A percentile compares a stretch with the other conserved stretches of the same genome.
phyloP scores from a whole-genome alignment of 345 rosid genomes.

The Eucalyptus marginata region DNA sequence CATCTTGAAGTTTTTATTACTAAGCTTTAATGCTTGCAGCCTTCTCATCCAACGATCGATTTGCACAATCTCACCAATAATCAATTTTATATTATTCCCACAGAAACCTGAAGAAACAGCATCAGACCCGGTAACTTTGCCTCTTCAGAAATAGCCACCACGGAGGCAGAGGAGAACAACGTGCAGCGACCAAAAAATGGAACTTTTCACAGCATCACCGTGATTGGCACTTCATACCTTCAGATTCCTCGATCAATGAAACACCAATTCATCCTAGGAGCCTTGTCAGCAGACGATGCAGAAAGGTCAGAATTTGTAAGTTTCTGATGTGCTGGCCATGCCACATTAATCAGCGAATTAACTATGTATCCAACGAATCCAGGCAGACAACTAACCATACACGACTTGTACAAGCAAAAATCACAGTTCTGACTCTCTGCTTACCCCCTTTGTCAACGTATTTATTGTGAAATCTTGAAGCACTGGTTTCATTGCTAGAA shows the following conservation, averaged over 20 bases:
- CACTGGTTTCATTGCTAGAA: not conserved
- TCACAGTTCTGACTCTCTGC: not conserved
- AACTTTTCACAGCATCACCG: not conserved
- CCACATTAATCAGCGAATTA: not conserved
- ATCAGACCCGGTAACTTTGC: not conserved
- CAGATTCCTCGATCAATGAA: not conserved
- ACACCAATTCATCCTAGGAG: not conserved
- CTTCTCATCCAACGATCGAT: too few relatives aligned
- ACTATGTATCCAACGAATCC: not conserved
- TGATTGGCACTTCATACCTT: not conserved
- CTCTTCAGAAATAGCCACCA: not conserved
- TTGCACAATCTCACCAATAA: too few relatives aligned
- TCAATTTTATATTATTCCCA: too few relatives aligned
- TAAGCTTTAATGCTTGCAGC: too few relatives aligned
- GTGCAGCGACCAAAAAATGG: not conserved
- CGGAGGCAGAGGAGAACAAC: not conserved
- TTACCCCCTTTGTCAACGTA: not conserved
- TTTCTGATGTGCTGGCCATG: not conserved
- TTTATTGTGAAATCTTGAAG: not conserved
- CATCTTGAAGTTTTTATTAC: too few relatives aligned
- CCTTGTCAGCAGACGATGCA: not conserved
- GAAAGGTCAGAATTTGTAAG: not conserved
- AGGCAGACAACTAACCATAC: not conserved
- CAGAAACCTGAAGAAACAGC: too few relatives aligned
- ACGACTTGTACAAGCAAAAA: not conserved